A percentile compares a stretch with the other conserved stretches of the same genome.
These are phyloP conservation scores for Penicillium antarcticum DNA, from an alignment of 495 filamentous ascomycete species.

Conservation along the genomic window DNA sequence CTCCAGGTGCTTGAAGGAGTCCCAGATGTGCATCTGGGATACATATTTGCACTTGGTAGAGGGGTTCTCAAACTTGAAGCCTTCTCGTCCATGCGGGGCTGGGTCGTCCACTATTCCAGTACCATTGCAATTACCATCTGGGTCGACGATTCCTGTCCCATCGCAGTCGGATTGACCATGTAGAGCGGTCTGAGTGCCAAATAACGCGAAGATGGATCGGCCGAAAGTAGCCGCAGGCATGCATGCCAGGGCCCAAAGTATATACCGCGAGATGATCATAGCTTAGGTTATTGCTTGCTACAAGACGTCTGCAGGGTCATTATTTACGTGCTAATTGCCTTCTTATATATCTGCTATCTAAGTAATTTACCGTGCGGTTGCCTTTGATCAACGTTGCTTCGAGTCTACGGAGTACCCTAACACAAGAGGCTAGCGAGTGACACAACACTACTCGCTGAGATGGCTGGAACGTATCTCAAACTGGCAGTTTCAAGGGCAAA, in stretches of 20 bases:
- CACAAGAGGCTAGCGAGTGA: not conserved
- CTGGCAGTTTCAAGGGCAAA: too few relatives aligned
- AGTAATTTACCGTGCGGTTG: not conserved
- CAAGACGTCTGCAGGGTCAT: not conserved
- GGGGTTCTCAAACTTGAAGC: slow-evolving; percentile 35
- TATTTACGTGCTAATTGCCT: not conserved
- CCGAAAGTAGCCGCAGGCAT: slow-evolving; percentile 2
- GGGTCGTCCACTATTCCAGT: slow-evolving; percentile 20
- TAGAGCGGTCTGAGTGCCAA: not conserved
- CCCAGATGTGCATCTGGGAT: slow-evolving; percentile 37
- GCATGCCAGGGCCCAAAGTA: slow-evolving; percentile 11
- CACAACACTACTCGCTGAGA: not conserved
- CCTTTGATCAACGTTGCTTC: not conserved
- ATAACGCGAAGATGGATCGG: not conserved
- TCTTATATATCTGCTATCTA: not conserved
- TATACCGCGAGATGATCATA: slow-evolving; percentile 16
- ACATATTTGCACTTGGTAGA: slow-evolving; percentile 31
- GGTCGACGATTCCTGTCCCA: slow-evolving; percentile 21
- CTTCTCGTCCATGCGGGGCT: slow-evolving; percentile 19
- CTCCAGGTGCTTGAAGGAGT: slow-evolving; percentile 35
- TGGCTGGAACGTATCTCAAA: too few relatives aligned
- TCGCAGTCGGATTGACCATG: slow-evolving; percentile 16
- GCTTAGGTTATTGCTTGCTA: not conserved
- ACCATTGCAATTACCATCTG: slow-evolving; percentile 23
- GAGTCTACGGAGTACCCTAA: not conserved